These are phyloP conservation scores for Erodium texanum DNA, from an alignment of 441 rosid species.

Conservation along the genomic window DNA sequence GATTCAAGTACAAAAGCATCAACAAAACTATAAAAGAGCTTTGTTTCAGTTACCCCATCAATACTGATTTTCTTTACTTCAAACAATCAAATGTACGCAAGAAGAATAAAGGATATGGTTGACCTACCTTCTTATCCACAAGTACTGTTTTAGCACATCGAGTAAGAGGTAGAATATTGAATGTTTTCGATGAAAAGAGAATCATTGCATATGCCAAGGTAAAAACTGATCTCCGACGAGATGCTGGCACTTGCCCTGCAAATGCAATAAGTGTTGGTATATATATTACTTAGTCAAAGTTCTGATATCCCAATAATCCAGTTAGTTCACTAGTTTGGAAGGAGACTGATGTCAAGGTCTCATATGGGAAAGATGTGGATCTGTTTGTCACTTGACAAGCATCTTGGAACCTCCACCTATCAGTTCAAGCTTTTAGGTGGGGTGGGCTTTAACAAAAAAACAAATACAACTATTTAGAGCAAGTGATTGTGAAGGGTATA, in stretches of 20 bases:
- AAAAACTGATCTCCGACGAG: constrained; percentile 73
- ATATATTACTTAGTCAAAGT: constrained; percentile 10
- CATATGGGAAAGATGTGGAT: no score
- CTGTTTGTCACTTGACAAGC: no score
- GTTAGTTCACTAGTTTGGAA: not conserved
- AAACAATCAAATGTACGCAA: no score
- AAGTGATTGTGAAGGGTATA: constrained; percentile 4
- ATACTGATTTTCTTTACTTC: no score
- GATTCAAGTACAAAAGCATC: constrained; percentile 24
- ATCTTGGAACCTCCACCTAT: no score
- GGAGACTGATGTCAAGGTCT: no score
- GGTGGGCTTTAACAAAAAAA: no score
- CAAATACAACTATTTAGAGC: not conserved
- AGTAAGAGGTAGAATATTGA: constrained; percentile 46
- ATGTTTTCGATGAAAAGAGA: constrained; percentile 75
- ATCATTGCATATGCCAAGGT: constrained; percentile 76
- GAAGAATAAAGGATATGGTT: constrained; percentile 12
- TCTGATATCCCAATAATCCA: constrained; percentile 6
- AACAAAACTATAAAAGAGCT: constrained; percentile 6
- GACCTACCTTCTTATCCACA: constrained; percentile 48
- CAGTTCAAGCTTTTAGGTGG: no score
- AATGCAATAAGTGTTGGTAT: constrained; percentile 17
- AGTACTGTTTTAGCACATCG: constrained; percentile 43
- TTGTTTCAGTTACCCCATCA: not conserved
- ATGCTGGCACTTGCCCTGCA: constrained; percentile 67